Conservation (phyloP, 768 basidiomycete genomes). For the Suillus subalutaceus region DNA sequence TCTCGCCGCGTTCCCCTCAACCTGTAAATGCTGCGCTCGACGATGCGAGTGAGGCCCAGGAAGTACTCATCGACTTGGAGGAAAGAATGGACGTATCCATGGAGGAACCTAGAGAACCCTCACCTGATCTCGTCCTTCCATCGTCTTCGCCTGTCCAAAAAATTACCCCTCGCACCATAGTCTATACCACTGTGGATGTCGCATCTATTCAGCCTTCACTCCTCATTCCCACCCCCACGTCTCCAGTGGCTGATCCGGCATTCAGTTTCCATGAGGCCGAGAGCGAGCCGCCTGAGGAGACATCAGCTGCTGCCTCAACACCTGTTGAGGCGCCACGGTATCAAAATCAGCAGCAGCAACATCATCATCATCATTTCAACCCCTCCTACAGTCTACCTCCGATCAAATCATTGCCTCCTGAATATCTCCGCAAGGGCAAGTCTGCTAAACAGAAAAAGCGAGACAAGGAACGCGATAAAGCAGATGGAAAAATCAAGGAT, state of each 20-base stretch:
- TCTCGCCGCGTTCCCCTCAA: constrained; percentile 16
- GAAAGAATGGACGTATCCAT: constrained; percentile 20
- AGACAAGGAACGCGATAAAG: constrained; percentile 46
- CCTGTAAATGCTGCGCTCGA: neutral
- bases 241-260: constrained; percentile 33
- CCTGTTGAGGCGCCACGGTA: constrained; percentile 28
- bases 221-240: constrained; percentile 40
- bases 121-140: constrained; percentile 27
- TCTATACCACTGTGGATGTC: constrained; percentile 32
- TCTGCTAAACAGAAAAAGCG: constrained; percentile 53
- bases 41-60: constrained; percentile 8
- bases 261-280: constrained; percentile 39
- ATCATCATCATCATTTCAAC: constrained; percentile 38
- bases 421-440: constrained; percentile 54
- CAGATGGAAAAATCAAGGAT: constrained; percentile 48
- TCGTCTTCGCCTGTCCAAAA: constrained; percentile 23
- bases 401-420: constrained; percentile 54
- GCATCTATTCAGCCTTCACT: constrained; percentile 29
- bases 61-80: constrained; percentile 14
- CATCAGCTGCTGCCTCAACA: constrained; percentile 13
- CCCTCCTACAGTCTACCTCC: constrained; percentile 58
- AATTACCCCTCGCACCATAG: constrained; percentile 19
- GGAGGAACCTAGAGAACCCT: constrained; percentile 26
- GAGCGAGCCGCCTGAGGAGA: constrained; percentile 24
- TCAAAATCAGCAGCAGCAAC: constrained; percentile 1